phyloP scores from a whole-genome alignment of 169 alveolate genomes.

The Toxoplasma gondii region DNA sequence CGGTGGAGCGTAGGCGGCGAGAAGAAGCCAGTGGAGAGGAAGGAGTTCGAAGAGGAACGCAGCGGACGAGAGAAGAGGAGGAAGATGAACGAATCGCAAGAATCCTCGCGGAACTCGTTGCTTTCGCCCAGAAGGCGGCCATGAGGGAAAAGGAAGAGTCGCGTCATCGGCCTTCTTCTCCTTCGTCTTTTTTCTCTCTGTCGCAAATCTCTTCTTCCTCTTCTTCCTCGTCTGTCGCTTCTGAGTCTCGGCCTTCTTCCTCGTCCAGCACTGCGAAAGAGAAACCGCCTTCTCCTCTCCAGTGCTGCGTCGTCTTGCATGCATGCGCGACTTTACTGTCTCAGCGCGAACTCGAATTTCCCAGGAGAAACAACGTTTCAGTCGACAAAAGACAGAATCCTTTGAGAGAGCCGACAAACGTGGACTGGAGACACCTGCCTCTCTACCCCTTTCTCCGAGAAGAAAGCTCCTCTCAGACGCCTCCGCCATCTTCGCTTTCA shows the following conservation, averaged over 20 bases:
- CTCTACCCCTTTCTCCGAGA: not conserved
- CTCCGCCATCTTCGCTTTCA: not conserved
- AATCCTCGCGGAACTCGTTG: not conserved
- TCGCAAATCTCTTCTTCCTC: not conserved
- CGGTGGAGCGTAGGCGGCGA: not conserved
- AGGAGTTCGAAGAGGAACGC: not conserved
- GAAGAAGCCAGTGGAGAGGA: not conserved
- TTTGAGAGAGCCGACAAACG: not conserved
- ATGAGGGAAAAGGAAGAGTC: not conserved
- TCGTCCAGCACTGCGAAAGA: not conserved
- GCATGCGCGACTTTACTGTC: slow-evolving; percentile 5
- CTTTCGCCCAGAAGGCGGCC: not conserved
- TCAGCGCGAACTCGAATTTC: not conserved
- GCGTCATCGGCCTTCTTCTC: not conserved
- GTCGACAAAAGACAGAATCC: not conserved
- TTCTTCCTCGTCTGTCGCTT: too few relatives aligned
- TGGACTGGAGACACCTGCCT: not conserved
- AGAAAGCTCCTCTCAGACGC: not conserved
- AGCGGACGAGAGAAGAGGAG: not conserved
- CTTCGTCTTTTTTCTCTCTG: not conserved
- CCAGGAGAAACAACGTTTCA: not conserved
- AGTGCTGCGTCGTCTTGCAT: slow-evolving; percentile 20
- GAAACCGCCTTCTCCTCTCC: not conserved
- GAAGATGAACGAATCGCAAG: not conserved
- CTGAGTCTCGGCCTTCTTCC: not conserved